Conservation (phyloP, 257 asterid species). For the Perilla frutescens region DNA sequence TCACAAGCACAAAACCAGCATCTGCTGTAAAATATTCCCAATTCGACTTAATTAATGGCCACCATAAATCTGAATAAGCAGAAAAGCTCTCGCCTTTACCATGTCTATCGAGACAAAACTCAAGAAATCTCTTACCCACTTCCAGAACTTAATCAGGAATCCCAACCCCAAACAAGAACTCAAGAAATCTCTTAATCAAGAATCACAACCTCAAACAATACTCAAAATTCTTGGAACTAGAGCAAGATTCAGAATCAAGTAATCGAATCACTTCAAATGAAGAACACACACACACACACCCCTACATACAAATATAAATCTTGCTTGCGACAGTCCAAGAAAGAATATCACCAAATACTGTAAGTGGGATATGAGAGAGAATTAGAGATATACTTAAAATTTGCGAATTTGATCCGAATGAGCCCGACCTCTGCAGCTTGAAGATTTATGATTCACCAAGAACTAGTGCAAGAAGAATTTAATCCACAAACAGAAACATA, state of each 20-base stretch:
- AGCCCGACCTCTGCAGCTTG: conserved; percentile 5
- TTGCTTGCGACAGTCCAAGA: neutral
- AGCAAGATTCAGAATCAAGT: conserved; percentile 1
- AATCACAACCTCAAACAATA: conserved; percentile 29
- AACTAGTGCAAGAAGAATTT: neutral
- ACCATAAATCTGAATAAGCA: conserved; percentile 9
- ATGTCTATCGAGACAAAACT: conserved; percentile 7
- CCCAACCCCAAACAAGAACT: conserved; percentile 15
- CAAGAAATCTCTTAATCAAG: conserved; percentile 20
- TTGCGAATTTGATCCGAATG: conserved; percentile 1
- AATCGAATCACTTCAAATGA: conserved; percentile 13
- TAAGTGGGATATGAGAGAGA: conserved; percentile 24
- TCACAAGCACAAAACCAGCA: conserved; percentile 32
- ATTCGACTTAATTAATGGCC: conserved; percentile 2
- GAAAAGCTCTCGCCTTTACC: conserved; percentile 27
- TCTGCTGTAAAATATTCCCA: conserved; percentile 20
- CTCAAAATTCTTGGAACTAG: neutral
- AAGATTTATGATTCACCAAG: neutral
- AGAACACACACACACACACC: neutral
- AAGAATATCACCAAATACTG: neutral
- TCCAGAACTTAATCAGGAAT: conserved; percentile 24
- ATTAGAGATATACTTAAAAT: conserved; percentile 27
- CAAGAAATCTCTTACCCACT: conserved; percentile 23
- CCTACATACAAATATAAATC: neutral
- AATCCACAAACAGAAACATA: neutral